Percentiles rank a stretch among this genome's conserved stretches.
Evolutionary conservation across 169 alveolate genomes (phyloP).

Genomic region (Plasmodium relictum): DNA sequence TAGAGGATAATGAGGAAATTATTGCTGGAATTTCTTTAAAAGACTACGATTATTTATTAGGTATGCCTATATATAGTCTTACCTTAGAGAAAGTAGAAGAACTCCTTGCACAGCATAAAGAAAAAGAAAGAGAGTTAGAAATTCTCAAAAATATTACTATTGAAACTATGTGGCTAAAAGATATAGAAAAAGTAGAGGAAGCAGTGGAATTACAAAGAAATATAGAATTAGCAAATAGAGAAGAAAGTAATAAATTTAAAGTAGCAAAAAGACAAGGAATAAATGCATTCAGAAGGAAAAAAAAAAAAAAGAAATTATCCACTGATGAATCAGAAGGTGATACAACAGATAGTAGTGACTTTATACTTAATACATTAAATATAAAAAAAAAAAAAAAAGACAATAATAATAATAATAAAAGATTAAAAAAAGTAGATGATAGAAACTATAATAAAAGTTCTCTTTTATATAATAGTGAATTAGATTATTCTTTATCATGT

Average conservation of each 20-base stretch:
- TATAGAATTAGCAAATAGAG: constrained; percentile 73
- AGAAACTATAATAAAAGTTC: constrained; percentile 1
- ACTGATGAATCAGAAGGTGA: constrained; percentile 73
- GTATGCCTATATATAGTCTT: constrained; percentile 96
- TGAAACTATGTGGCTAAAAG: constrained; percentile 86
- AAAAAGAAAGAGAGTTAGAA: constrained; percentile 80
- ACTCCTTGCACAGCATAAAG: constrained; percentile 81
- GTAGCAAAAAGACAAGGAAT: constrained; percentile 46
- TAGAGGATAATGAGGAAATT: constrained; percentile 73
- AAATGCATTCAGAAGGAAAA: constrained; percentile 27
- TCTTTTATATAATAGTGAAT: constrained; percentile 4
- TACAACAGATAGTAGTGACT: constrained; percentile 73
- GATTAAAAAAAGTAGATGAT: constrained; percentile 18
- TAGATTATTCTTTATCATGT: constrained; percentile 22
- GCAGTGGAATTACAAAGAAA: constrained; percentile 77
- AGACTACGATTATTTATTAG: constrained; percentile 95
- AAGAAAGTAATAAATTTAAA: constrained; percentile 72
- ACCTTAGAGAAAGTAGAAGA: constrained; percentile 96
- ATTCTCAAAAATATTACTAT: constrained; percentile 80
- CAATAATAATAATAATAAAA: constrained; percentile 14
- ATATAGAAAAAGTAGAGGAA: constrained; percentile 80
- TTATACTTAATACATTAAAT: constrained; percentile 34
- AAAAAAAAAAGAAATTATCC: constrained; percentile 64
- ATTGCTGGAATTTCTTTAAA: constrained; percentile 76
- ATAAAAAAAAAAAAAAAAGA: constrained; percentile 34